phyloP scores from a whole-genome alignment of 2,329 filamentous ascomycete species.

The Penicillium sp. region DNA sequence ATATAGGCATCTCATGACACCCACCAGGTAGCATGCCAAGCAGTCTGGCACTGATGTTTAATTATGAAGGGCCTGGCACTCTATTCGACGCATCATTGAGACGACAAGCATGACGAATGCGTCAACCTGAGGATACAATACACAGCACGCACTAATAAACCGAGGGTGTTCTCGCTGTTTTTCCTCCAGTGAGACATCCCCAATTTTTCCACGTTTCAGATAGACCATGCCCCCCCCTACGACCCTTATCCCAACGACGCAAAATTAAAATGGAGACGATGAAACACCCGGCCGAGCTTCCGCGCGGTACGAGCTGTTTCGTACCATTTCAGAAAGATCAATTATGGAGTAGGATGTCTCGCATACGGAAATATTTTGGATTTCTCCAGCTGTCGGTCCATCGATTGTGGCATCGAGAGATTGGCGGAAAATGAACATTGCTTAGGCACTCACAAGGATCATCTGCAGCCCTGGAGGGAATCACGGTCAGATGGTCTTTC shows the following conservation, averaged over 20 bases:
- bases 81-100: neutral
- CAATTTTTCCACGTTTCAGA: neutral
- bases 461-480: no score
- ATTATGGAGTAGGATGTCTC: neutral
- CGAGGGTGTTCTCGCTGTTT: neutral
- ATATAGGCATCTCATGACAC: no score
- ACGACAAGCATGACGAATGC: neutral
- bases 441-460: no score
- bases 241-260: neutral
- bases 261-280: neutral
- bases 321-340: neutral
- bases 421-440: neutral
- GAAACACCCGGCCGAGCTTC: neutral
- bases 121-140: neutral
- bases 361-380: neutral
- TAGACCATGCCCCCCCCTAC: neutral
- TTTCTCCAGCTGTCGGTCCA: neutral
- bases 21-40: neutral
- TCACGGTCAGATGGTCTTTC: no score
- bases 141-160: neutral
- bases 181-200: conserved; percentile 1
- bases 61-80: neutral
- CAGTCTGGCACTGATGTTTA: neutral
- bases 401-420: neutral
- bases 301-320: neutral